Evolutionary conservation across 768 basidiomycete species (phyloP).

Genomic region (Amanita exitialis): DNA sequence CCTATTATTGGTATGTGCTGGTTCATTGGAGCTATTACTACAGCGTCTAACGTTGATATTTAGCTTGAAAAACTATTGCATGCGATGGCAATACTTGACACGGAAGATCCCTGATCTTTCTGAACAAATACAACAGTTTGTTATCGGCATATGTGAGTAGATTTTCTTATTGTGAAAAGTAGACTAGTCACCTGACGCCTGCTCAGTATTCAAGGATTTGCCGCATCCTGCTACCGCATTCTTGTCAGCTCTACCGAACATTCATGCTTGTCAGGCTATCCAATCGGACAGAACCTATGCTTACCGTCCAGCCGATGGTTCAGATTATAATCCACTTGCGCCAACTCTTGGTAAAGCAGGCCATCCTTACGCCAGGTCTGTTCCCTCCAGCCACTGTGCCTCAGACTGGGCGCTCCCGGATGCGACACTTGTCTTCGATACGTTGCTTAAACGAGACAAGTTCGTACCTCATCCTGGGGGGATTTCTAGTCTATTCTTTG

Average conservation of each 20-base stretch:
- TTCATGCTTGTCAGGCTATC: neutral
- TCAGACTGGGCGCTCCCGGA: conserved; percentile 48
- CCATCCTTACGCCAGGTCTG: conserved; percentile 59
- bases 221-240: conserved; percentile 63
- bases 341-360: conserved; percentile 52
- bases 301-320: conserved; percentile 51
- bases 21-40: neutral
- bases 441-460: conserved; percentile 42
- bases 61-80: conserved; percentile 57
- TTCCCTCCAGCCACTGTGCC: conserved; percentile 35
- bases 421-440: conserved; percentile 60
- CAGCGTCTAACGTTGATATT: conserved; percentile 5
- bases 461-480: conserved; percentile 55
- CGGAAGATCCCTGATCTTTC: conserved; percentile 18
- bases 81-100: conserved; percentile 42
- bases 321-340: conserved; percentile 43
- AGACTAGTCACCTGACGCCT: conserved; percentile 11
- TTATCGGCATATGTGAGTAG: conserved; percentile 48
- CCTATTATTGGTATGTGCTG: conserved; percentile 38
- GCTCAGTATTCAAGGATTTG: conserved; percentile 66
- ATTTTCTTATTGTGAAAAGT: conserved; percentile 1
- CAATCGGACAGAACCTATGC: conserved; percentile 26
- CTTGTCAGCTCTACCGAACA: conserved; percentile 16
- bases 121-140: conserved; percentile 32
- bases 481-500: conserved; percentile 66